Base-by-base conservation (phyloP, 2,329 filamentous ascomycete species). In the Fusarium staphyleae region DNA sequence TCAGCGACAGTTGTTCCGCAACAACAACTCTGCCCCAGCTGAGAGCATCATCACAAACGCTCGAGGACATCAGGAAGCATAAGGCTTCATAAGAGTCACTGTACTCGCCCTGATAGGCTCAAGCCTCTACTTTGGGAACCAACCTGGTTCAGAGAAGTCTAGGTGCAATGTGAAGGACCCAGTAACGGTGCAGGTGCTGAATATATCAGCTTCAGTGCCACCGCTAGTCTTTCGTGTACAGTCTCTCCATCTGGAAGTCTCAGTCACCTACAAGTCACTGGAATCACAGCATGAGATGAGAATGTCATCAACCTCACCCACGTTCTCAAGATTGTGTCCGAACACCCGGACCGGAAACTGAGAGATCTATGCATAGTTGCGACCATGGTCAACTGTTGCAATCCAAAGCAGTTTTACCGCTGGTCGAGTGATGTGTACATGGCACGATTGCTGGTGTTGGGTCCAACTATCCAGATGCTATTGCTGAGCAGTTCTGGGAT, bases 401-500 rank as follows among this genome's bases (percentile, higher is more conserved):
- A 15, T 81, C 81, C 60, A 67, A 72, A 14, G 65, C 67, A 1
- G 63, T 80, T 3, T 75, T 78, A 1, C 69, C 74, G 0, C 71
- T 71, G 3, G 64, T 81, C 15, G 63, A 73, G 14, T 68, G 65
- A 37, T 79, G 76, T 55, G 78, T 80, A 70, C 80, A 81, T 55
- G 75, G 80, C 34, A 65, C 81, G 48, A 74, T 82, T 48, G 68
- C 71, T 9, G 70, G 75, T 11, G 72, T 73, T 43, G 74, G 75
- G 11, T 58, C 52, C 11, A 52, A 61, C 18, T 69, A 73, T 3
- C 77, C 78, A 1, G 60, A 71, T n/a, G 69, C 71, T 16, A 57
- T 72, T 5, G 79, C 80, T 19, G 72, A n/a, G 12, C n/a, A n/a
- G 67, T 70, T 82, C 10, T 58, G 65, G n/a, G 77, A 77, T 79